Percentiles rank a stretch among this genome's conserved stretches.
Evolutionary conservation across 768 basidiomycete species (phyloP).

Genomic region (Wakefieldia striispora): DNA sequence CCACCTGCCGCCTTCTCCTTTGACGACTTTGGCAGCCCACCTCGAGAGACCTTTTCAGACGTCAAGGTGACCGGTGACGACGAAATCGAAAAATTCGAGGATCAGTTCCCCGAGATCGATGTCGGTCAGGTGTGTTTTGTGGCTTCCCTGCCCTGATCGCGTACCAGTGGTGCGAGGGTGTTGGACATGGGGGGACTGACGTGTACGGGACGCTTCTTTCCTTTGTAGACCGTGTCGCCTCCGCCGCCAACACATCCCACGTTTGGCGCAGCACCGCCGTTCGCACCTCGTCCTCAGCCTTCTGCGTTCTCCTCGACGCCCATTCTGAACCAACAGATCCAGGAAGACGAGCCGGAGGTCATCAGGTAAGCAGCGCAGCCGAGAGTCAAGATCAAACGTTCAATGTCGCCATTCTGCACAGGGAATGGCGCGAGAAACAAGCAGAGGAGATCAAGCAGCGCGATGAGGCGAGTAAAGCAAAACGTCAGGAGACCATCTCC

Average conservation of each 20-base stretch:
- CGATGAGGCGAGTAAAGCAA: conserved; percentile 75
- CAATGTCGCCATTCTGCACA: conserved; percentile 28
- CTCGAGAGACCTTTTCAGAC: conserved; percentile 39
- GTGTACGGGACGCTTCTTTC: background rate
- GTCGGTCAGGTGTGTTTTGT: conserved; percentile 37
- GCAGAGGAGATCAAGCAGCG: conserved; percentile 78
- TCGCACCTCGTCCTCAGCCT: conserved; percentile 75
- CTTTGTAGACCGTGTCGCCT: conserved; percentile 34
- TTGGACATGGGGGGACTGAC: conserved; percentile 1
- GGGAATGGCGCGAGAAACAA: conserved; percentile 87
- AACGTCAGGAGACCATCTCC: conserved; percentile 77
- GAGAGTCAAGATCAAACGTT: background rate
- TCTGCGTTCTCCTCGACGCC: conserved; percentile 71
- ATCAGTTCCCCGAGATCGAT: conserved; percentile 80
- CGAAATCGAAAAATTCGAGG: conserved; percentile 83
- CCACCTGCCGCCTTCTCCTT: conserved; percentile 56
- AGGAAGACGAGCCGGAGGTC: conserved; percentile 83
- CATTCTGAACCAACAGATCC: conserved; percentile 62
- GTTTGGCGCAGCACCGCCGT: conserved; percentile 52
- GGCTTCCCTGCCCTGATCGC: background rate
- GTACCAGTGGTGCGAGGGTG: conserved; percentile 9
- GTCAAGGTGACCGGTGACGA: conserved; percentile 85
- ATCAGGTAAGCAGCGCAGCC: conserved; percentile 54
- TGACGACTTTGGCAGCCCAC: conserved; percentile 58
- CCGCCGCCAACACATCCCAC: conserved; percentile 33